Evolutionary conservation across 306 rosid genomes (phyloP).

Genomic region (Alnus glutinosa): DNA sequence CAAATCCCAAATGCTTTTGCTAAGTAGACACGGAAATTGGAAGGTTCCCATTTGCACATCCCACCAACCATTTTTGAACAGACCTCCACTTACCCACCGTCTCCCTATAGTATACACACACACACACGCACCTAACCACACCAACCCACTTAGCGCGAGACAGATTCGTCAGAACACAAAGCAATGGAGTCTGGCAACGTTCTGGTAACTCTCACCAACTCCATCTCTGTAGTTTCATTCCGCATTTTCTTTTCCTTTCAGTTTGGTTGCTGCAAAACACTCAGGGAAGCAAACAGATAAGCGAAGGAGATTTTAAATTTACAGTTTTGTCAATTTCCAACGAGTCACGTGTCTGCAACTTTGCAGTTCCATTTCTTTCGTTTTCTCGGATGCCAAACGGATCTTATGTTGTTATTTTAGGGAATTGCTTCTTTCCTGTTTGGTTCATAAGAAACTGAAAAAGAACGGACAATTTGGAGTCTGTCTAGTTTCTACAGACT

Average conservation of each 20-base stretch:
- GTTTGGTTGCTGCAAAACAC: not conserved
- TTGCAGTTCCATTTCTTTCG: not conserved
- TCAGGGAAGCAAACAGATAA: not conserved
- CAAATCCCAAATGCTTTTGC: not conserved
- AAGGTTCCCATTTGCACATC: not conserved
- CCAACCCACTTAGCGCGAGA: not conserved
- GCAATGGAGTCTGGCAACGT: not conserved
- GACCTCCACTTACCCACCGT: not conserved
- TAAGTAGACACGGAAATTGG: not conserved
- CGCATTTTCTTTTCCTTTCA: not conserved
- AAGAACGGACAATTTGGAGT: not conserved
- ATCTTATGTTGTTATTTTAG: not conserved
- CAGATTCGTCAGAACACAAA: not conserved
- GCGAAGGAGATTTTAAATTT: not conserved
- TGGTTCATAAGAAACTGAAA: not conserved
- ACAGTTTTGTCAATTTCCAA: not conserved
- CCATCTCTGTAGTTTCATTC: not conserved
- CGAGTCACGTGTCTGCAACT: not conserved
- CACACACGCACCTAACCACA: too few relatives aligned
- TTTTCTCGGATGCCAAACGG: not conserved
- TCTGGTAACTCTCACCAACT: not conserved
- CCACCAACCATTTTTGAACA: not conserved
- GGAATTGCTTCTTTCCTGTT: not conserved
- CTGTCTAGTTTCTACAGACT: too few relatives aligned
- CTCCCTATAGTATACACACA: not conserved